Percentiles rank a stretch among this genome's conserved stretches.
phyloP scores from a whole-genome alignment of 495 filamentous ascomycete species.

The Neurospora sp. region DNA sequence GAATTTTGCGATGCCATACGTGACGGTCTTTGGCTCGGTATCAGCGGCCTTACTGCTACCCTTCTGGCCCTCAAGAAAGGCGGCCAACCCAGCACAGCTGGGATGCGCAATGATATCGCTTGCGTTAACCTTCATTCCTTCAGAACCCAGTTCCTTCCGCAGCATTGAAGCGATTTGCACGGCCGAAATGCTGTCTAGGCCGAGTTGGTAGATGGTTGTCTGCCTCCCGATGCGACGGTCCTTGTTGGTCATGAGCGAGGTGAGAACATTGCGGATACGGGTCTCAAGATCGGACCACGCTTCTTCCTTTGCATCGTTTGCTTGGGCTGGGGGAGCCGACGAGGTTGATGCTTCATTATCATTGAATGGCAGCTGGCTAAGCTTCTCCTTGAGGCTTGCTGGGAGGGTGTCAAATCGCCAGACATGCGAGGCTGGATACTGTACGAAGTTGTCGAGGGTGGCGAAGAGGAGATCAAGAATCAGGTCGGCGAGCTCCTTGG shows the following conservation, averaged over 20 bases:
- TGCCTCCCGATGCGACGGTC: slow-evolving; percentile 44
- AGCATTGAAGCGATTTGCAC: slow-evolving; percentile 64
- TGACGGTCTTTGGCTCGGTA: neutral
- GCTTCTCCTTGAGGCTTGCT: neutral
- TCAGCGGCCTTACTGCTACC: no score
- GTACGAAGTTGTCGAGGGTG: slow-evolving; percentile 26
- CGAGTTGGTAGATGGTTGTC: slow-evolving; percentile 70
- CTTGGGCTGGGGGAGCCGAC: neutral
- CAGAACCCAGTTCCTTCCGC: slow-evolving; percentile 25
- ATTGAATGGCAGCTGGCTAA: neutral
- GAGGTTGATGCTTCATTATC: neutral
- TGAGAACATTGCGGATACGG: slow-evolving; percentile 45
- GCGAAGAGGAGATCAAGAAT: slow-evolving; percentile 40
- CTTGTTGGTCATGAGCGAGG: slow-evolving; percentile 41
- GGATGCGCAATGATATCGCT: slow-evolving; percentile 60
- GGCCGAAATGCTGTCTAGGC: slow-evolving; percentile 80
- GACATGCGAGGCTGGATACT: slow-evolving; percentile 24
- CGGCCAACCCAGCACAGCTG: slow-evolving; percentile 38
- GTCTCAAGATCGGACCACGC: slow-evolving; percentile 42
- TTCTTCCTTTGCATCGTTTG: neutral
- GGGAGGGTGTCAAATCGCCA: neutral
- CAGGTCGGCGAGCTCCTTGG: slow-evolving; percentile 24
- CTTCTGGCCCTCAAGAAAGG: neutral
- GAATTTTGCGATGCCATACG: slow-evolving; percentile 36
- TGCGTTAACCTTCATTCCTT: slow-evolving; percentile 45